A percentile compares a stretch with the other conserved stretches of the same genome.
These are phyloP conservation scores for Raphidocelis subcapitata DNA, from an alignment of 139 green algal species.

Conservation along the genomic window DNA sequence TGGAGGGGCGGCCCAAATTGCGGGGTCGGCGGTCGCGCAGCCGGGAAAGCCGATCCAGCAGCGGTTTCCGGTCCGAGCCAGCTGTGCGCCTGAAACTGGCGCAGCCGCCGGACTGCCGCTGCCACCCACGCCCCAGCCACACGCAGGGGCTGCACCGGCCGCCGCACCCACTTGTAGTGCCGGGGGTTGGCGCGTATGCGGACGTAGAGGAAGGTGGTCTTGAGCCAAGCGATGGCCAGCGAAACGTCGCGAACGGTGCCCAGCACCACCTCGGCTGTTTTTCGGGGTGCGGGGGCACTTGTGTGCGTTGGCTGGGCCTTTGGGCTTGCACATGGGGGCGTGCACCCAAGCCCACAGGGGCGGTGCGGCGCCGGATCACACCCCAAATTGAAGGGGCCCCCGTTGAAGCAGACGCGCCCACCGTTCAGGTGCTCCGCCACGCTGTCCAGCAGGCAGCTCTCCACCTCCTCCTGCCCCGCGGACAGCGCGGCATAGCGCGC, in stretches of 20 bases:
- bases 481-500: slow-evolving; percentile 57
- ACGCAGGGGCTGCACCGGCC: background rate
- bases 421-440: slow-evolving; percentile 83
- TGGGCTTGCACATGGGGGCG: too few species aligned
- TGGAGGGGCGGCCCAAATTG: background rate
- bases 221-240: slow-evolving; percentile 70
- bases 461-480: slow-evolving; percentile 55
- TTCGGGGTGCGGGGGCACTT: slow-evolving; percentile 50
- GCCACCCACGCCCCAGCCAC: too few species aligned
- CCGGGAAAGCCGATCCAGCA: background rate
- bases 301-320: too few species aligned
- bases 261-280: slow-evolving; percentile 71
- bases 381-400: too few species aligned
- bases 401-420: too few species aligned
- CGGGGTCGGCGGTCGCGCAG: background rate
- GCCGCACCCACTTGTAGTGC: slow-evolving; percentile 24
- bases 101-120: too few species aligned
- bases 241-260: slow-evolving; percentile 67
- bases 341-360: too few species aligned
- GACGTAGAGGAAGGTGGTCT: slow-evolving; percentile 82
- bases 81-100: background rate
- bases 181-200: slow-evolving; percentile 42
- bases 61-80: background rate
- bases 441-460: slow-evolving; percentile 55
- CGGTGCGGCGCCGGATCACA: too few species aligned